These are phyloP conservation scores for Biscogniauxia marginata DNA, from an alignment of 2,329 filamentous ascomycete species.

Conservation along the genomic window DNA sequence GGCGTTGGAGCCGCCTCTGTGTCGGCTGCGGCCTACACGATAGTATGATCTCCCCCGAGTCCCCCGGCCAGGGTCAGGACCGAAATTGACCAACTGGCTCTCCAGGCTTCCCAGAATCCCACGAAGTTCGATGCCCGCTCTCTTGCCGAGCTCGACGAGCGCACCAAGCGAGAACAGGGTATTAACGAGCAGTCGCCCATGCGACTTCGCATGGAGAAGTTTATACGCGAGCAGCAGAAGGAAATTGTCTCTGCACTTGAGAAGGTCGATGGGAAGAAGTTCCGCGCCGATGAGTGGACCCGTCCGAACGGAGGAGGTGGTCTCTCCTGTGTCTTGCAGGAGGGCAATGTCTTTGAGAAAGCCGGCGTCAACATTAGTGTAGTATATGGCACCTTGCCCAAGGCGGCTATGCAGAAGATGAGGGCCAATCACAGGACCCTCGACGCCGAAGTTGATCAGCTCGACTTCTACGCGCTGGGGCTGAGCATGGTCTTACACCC, in stretches of 20 bases:
- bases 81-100: slow-evolving; percentile 18
- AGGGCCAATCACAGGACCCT: slow-evolving; percentile 91
- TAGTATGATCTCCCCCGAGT: slow-evolving; percentile 18
- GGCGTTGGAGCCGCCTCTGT: slow-evolving; percentile 17
- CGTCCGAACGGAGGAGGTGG: slow-evolving; percentile 88
- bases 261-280: slow-evolving; percentile 77
- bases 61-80: not conserved
- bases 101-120: slow-evolving; percentile 42
- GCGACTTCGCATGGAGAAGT: slow-evolving; percentile 95
- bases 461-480: slow-evolving; percentile 94
- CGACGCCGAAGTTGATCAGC: slow-evolving; percentile 63
- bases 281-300: slow-evolving; percentile 82
- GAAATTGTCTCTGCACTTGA: slow-evolving; percentile 83
- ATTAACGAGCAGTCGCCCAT: slow-evolving; percentile 82
- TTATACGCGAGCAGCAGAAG: slow-evolving; percentile 90
- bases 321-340: slow-evolving; percentile 91
- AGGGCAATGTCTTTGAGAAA: slow-evolving; percentile 97
- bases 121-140: slow-evolving; percentile 60
- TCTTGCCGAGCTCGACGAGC: slow-evolving; percentile 81
- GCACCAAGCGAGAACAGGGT: slow-evolving; percentile 74
- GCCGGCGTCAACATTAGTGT: slow-evolving; percentile 93
- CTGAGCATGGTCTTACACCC: slow-evolving; percentile 93
- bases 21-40: slow-evolving; percentile 21
- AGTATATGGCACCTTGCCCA: slow-evolving; percentile 88
- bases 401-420: slow-evolving; percentile 89